Conservation (phyloP, 257 asterid species). For the Lantana camara region DNA sequence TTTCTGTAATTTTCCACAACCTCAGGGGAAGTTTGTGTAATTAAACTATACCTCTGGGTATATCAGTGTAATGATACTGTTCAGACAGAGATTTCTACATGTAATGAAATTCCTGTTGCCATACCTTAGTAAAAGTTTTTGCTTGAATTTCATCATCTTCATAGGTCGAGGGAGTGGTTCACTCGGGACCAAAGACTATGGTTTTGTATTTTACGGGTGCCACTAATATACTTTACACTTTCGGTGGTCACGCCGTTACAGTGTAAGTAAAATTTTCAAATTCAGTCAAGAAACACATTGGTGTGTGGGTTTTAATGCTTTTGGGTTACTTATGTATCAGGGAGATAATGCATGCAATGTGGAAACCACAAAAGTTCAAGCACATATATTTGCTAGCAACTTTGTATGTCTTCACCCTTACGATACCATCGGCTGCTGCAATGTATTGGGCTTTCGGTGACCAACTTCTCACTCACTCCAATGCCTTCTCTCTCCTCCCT, state of each 20-base stretch:
- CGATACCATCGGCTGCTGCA: constrained; percentile 40
- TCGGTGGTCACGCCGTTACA: constrained; percentile 45
- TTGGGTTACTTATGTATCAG: constrained; percentile 1
- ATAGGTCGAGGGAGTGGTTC: constrained; percentile 40
- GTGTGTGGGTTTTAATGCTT: neutral
- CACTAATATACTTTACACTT: constrained; percentile 43
- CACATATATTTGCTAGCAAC: constrained; percentile 37
- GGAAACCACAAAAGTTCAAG: constrained; percentile 44
- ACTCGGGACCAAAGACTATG: constrained; percentile 34
- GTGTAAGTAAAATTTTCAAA: constrained; percentile 29
- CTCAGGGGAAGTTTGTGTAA: too few species aligned
- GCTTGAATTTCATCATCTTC: neutral
- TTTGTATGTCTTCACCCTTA: constrained; percentile 36
- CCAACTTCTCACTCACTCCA: constrained; percentile 34
- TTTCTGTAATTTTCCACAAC: too few species aligned
- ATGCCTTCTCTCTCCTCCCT: constrained; percentile 40
- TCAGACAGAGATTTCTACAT: neutral
- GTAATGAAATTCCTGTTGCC: neutral
- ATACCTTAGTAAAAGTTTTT: neutral
- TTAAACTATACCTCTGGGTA: too few species aligned
- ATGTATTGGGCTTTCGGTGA: constrained; percentile 49
- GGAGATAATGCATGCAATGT: constrained; percentile 47
- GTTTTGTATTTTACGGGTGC: constrained; percentile 43
- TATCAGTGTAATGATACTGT: too few species aligned
- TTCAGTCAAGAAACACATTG: neutral